Evolutionary conservation across 305 asterid genomes (phyloP).

Genomic region (Solanum hybrid): DNA sequence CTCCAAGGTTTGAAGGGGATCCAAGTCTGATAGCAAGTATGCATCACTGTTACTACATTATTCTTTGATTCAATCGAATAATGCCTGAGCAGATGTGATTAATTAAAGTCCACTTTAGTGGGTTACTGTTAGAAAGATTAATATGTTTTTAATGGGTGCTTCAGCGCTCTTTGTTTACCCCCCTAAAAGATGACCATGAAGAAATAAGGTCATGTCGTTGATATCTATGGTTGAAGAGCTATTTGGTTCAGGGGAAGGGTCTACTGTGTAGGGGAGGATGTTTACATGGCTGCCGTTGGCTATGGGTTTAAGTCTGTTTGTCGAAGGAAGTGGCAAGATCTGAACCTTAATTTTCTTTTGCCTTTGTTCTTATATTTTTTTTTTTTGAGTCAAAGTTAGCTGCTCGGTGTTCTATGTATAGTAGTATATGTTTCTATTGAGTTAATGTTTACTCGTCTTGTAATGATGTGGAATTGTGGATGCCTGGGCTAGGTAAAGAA

Average conservation of each 20-base stretch:
- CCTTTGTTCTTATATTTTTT: not conserved
- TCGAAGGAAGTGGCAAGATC: not conserved
- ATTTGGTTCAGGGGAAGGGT: not conserved
- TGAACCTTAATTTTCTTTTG: not conserved
- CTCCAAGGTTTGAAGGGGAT: not conserved
- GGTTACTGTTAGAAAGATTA: not conserved
- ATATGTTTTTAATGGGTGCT: not conserved
- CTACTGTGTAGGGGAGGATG: not conserved
- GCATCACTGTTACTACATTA: not conserved
- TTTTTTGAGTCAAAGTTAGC: not conserved
- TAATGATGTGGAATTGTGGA: not conserved
- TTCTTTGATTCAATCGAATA: not conserved
- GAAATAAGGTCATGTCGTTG: not conserved
- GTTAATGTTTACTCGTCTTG: not conserved
- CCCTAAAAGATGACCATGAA: not conserved
- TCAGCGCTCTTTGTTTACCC: not conserved
- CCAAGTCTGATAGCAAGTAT: not conserved
- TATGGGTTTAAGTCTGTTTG: not conserved
- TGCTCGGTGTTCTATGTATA: not conserved
- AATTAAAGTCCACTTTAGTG: not conserved
- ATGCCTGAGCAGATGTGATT: not conserved
- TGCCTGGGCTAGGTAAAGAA: not conserved
- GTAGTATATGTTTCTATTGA: not conserved
- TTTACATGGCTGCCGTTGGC: not conserved
- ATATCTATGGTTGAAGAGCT: not conserved